phyloP scores from a whole-genome alignment of 2,329 filamentous ascomycete species.

The Hirsutella minnesotensis region DNA sequence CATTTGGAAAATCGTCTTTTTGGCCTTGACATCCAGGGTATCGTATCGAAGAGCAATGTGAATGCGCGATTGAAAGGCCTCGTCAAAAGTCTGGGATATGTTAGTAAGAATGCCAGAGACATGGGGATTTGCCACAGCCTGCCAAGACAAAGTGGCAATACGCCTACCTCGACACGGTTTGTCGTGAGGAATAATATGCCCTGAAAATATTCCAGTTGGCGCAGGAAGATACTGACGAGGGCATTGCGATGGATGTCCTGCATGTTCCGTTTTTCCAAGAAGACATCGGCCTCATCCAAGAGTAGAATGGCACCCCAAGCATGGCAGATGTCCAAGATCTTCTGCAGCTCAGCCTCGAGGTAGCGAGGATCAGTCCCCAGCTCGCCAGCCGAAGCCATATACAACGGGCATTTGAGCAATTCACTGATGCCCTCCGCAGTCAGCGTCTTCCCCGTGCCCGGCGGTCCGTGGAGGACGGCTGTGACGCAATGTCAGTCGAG shows the following conservation, averaged over 20 bases:
- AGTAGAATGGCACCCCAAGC: conserved; percentile 78
- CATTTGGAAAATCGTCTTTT: conserved; percentile 71
- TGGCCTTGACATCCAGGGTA: conserved; percentile 58
- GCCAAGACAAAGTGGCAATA: background rate
- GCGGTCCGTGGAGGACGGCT: conserved; percentile 70
- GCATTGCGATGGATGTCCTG: conserved; percentile 78
- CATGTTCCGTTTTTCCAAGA: conserved; percentile 71
- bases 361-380: conserved; percentile 65
- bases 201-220: conserved; percentile 82
- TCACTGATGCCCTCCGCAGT: conserved; percentile 82
- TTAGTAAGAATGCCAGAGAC: background rate
- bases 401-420: conserved; percentile 67
- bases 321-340: conserved; percentile 76
- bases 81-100: conserved; percentile 58
- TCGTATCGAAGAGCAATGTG: conserved; percentile 78
- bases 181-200: conserved; percentile 85
- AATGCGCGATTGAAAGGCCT: conserved; percentile 80
- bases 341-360: conserved; percentile 67
- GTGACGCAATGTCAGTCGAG: background rate
- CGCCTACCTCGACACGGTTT: conserved; percentile 59
- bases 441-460: conserved; percentile 79
- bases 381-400: conserved; percentile 74
- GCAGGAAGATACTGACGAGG: conserved; percentile 76
- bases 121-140: background rate
- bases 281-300: conserved; percentile 77